Evolutionary conservation across 106 monocot species (phyloP).

Genomic region (Acanthochlamys bracteata): DNA sequence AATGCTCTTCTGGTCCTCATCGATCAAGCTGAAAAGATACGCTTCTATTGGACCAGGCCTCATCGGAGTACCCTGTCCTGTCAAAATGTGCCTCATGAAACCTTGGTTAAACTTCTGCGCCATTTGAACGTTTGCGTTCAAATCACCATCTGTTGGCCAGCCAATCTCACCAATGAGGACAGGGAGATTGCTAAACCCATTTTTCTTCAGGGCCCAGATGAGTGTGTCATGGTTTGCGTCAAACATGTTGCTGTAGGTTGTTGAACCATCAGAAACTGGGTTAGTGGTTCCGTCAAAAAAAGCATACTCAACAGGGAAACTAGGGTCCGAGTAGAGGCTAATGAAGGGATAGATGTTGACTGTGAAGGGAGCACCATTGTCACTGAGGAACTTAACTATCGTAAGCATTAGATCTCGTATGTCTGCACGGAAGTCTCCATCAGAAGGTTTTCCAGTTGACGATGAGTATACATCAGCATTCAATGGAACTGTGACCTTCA

Average conservation of each 20-base stretch:
- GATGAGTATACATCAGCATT: constrained; percentile 85
- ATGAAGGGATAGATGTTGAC: constrained; percentile 97
- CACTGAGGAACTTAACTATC: constrained; percentile 68
- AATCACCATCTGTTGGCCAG: constrained; percentile 85
- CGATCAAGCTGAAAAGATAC: constrained; percentile 77
- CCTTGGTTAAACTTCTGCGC: constrained; percentile 78
- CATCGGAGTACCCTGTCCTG: constrained; percentile 61
- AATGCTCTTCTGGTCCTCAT: constrained; percentile 81
- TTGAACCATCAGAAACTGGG: constrained; percentile 35
- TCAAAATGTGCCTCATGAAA: constrained; percentile 42
- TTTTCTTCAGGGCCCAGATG: constrained; percentile 63
- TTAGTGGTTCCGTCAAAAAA: constrained; percentile 61
- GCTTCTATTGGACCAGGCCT: constrained; percentile 57
- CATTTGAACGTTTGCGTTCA: constrained; percentile 47
- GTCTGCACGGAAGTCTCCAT: constrained; percentile 73
- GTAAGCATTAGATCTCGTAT: constrained; percentile 67
- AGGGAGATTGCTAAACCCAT: constrained; percentile 64
- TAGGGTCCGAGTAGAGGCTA: constrained; percentile 61
- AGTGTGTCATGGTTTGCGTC: constrained; percentile 90
- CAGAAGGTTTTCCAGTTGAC: constrained; percentile 47
- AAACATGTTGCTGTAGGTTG: constrained; percentile 55
- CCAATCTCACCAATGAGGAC: constrained; percentile 79
- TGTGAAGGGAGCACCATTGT: constrained; percentile 61
- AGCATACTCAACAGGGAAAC: constrained; percentile 80
- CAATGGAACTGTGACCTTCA: constrained; percentile 74